Percentiles rank a stretch among this genome's conserved stretches.
Conservation (phyloP, 495 filamentous ascomycete species). For the Penicillium paradoxum region DNA sequence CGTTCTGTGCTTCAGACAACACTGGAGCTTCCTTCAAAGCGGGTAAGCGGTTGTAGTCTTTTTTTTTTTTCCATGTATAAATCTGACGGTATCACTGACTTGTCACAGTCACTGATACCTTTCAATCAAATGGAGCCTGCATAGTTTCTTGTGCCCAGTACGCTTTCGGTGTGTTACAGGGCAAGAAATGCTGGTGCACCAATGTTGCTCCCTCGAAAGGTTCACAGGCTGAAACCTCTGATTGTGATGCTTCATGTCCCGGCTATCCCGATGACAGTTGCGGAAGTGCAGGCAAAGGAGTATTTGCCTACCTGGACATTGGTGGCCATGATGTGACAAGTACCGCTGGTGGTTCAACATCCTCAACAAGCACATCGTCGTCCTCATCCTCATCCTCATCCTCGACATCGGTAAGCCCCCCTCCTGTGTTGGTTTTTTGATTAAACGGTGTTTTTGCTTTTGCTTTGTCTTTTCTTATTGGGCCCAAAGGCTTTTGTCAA, state of each 20-base stretch:
- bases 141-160: constrained; percentile 50
- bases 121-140: constrained; percentile 65
- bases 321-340: constrained; percentile 25
- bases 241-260: constrained; percentile 58
- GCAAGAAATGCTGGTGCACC: constrained; percentile 68
- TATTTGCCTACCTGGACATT: constrained; percentile 57
- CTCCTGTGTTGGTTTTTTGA: background rate
- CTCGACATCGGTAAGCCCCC: constrained; percentile 9
- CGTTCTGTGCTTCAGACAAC: constrained; percentile 45
- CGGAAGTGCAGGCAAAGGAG: constrained; percentile 46
- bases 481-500: background rate
- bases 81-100: constrained; percentile 14
- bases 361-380: background rate
- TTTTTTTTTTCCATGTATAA: background rate
- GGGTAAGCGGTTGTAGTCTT: constrained; percentile 21
- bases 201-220: constrained; percentile 57
- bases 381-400: background rate
- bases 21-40: constrained; percentile 34
- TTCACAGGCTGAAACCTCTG: constrained; percentile 24
- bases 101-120: constrained; percentile 46
- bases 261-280: constrained; percentile 63
- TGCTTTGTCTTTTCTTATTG: background rate
- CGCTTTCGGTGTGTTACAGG: constrained; percentile 65
- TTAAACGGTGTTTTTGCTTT: background rate
- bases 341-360: constrained; percentile 29